These are phyloP conservation scores for Bipolaris cookei DNA, from an alignment of 2,329 filamentous ascomycete species.

Conservation along the genomic window DNA sequence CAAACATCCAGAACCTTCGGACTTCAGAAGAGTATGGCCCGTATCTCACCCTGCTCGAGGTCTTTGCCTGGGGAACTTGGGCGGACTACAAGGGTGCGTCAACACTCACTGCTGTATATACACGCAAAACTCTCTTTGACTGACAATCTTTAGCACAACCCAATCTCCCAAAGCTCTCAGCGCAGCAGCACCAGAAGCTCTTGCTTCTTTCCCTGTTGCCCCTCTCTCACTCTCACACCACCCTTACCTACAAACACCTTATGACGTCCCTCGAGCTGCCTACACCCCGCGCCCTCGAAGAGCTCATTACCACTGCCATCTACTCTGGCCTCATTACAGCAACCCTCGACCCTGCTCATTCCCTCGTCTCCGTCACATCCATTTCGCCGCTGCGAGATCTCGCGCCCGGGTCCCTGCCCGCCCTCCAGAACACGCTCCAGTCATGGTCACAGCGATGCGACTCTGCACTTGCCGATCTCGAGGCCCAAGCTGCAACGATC, in stretches of 20 bases:
- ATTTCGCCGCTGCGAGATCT: constrained; percentile 88
- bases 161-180: constrained; percentile 73
- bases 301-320: constrained; percentile 83
- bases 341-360: constrained; percentile 79
- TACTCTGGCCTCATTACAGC: constrained; percentile 83
- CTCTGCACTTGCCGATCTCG: constrained; percentile 73
- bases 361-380: constrained; percentile 76
- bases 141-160: constrained; percentile 43
- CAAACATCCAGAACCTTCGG: constrained; percentile 76
- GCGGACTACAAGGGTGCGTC: constrained; percentile 69
- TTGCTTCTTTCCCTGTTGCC: constrained; percentile 88
- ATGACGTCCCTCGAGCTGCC: constrained; percentile 70
- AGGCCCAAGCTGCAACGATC: constrained; percentile 74
- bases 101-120: neutral
- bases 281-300: constrained; percentile 75
- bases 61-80: constrained; percentile 94
- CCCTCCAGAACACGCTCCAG: constrained; percentile 70
- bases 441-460: constrained; percentile 83
- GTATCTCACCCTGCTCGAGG: constrained; percentile 75
- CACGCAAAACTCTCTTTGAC: neutral
- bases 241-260: constrained; percentile 75
- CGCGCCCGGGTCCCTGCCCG: constrained; percentile 71
- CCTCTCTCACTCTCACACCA: constrained; percentile 69
- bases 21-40: constrained; percentile 66
- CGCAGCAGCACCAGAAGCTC: constrained; percentile 80